Evolutionary conservation across 169 alveolate species (phyloP).

Genomic region (Theileria orientalis): DNA sequence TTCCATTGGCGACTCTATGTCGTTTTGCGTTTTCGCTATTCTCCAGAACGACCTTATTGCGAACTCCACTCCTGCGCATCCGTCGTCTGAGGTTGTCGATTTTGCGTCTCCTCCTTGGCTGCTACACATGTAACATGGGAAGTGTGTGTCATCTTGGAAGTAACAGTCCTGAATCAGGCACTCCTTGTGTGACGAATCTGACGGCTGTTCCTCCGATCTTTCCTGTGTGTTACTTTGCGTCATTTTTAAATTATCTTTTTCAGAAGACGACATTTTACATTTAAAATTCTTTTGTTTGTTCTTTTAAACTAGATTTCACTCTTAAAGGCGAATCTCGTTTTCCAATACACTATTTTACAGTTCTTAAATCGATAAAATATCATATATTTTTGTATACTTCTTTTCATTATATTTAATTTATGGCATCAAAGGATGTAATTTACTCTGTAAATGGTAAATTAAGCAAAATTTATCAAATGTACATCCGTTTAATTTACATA

Average conservation of each 20-base stretch:
- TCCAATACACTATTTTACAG: slow-evolving; percentile 1
- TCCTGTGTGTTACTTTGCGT: background rate
- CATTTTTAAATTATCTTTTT: background rate
- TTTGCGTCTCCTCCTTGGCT: slow-evolving; percentile 52
- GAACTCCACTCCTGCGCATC: slow-evolving; percentile 75
- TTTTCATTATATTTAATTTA: slow-evolving; percentile 1
- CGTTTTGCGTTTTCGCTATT: slow-evolving; percentile 86
- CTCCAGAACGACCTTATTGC: slow-evolving; percentile 87
- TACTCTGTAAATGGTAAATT: too few relatives aligned
- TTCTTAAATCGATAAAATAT: background rate
- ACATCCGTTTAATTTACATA: too few relatives aligned
- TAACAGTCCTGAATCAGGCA: slow-evolving; percentile 25
- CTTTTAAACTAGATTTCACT: background rate
- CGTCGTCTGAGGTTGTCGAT: slow-evolving; percentile 44
- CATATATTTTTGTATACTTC: background rate
- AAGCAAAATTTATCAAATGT: too few relatives aligned
- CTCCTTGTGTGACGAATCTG: slow-evolving; percentile 37
- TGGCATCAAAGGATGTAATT: too few relatives aligned
- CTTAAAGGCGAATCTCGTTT: slow-evolving; percentile 6
- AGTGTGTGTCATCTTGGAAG: slow-evolving; percentile 58
- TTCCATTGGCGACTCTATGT: slow-evolving; percentile 84
- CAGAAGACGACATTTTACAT: slow-evolving; percentile 1
- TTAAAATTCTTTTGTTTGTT: too few relatives aligned
- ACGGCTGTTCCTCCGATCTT: slow-evolving; percentile 23
- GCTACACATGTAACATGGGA: slow-evolving; percentile 66